phyloP scores from a whole-genome alignment of 441 rosid species.

The Populus trichocarpa region DNA sequence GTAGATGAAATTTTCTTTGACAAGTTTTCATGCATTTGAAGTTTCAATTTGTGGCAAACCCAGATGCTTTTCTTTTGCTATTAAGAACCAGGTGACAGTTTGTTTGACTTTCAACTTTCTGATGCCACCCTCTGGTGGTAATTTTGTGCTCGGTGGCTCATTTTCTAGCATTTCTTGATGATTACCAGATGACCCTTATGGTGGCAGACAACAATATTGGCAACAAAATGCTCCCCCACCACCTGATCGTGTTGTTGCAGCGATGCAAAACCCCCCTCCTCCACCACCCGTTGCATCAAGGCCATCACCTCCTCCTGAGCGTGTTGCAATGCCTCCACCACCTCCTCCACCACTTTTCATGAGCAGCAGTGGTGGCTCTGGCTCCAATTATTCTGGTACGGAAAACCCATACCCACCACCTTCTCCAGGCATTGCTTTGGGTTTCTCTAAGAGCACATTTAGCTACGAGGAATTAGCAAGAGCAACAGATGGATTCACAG shows the following conservation, averaged over 20 bases:
- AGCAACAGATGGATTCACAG: slow-evolving; percentile 91
- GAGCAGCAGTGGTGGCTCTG: slow-evolving; percentile 85
- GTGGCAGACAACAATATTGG: slow-evolving; percentile 57
- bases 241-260: slow-evolving; percentile 34
- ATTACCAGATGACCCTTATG: slow-evolving; percentile 55
- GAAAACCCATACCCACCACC: slow-evolving; percentile 72
- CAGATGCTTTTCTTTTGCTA: not conserved
- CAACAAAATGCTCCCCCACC: slow-evolving; percentile 61
- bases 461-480: slow-evolving; percentile 75
- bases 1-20: not conserved
- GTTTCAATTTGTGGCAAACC: not conserved
- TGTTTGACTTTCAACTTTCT: not conserved
- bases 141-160: slow-evolving; percentile 5
- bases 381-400: slow-evolving; percentile 69
- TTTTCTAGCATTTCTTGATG: slow-evolving; percentile 6
- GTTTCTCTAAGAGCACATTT: slow-evolving; percentile 84
- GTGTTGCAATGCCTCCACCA: slow-evolving; percentile 31
- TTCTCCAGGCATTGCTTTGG: slow-evolving; percentile 67
- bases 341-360: slow-evolving; percentile 64
- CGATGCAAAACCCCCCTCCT: slow-evolving; percentile 41
- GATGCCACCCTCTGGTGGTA: not conserved
- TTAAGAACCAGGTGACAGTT: not conserved
- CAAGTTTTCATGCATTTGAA: not conserved
- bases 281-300: slow-evolving; percentile 48
- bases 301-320: slow-evolving; percentile 43